Percentiles rank a stretch among this genome's conserved stretches.
phyloP scores from a whole-genome alignment of 805 yeast species.

The Nakazawaea holstii region DNA sequence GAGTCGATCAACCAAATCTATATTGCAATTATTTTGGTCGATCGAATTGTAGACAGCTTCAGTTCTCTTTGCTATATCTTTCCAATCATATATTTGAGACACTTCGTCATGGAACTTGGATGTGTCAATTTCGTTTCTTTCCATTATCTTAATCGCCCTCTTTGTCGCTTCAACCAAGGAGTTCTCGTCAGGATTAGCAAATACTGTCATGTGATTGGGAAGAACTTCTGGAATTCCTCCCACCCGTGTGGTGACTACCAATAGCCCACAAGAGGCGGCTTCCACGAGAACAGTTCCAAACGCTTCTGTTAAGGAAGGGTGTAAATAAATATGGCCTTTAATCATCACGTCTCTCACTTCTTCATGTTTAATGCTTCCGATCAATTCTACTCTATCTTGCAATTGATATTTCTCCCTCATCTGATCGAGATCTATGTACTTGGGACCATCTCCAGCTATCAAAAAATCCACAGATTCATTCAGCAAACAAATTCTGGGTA shows the following conservation, averaged over 20 bases:
- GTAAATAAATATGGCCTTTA: slow-evolving; percentile 87
- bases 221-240: slow-evolving; percentile 98
- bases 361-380: slow-evolving; percentile 89
- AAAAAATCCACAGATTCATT: slow-evolving; percentile 67
- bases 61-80: slow-evolving; percentile 79
- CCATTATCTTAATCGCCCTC: slow-evolving; percentile 60
- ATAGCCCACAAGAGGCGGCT: slow-evolving; percentile 93
- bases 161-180: slow-evolving; percentile 68
- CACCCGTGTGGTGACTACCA: slow-evolving; percentile 91
- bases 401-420: slow-evolving; percentile 83
- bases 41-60: slow-evolving; percentile 67
- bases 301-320: slow-evolving; percentile 93
- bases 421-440: slow-evolving; percentile 88
- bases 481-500: slow-evolving; percentile 72
- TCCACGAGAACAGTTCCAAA: slow-evolving; percentile 96
- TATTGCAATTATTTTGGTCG: slow-evolving; percentile 17
- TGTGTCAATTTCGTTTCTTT: slow-evolving; percentile 60
- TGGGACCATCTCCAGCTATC: slow-evolving; percentile 97
- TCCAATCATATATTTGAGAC: slow-evolving; percentile 85
- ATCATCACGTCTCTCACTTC: slow-evolving; percentile 91
- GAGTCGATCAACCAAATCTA: slow-evolving; percentile 53
- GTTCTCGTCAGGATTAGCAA: slow-evolving; percentile 84
- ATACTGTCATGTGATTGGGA: slow-evolving; percentile 89
- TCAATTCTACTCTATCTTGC: slow-evolving; percentile 80
- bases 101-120: slow-evolving; percentile 74